These are phyloP conservation scores for Penicillium goetzii DNA, from an alignment of 495 filamentous ascomycete genomes.

Conservation along the genomic window DNA sequence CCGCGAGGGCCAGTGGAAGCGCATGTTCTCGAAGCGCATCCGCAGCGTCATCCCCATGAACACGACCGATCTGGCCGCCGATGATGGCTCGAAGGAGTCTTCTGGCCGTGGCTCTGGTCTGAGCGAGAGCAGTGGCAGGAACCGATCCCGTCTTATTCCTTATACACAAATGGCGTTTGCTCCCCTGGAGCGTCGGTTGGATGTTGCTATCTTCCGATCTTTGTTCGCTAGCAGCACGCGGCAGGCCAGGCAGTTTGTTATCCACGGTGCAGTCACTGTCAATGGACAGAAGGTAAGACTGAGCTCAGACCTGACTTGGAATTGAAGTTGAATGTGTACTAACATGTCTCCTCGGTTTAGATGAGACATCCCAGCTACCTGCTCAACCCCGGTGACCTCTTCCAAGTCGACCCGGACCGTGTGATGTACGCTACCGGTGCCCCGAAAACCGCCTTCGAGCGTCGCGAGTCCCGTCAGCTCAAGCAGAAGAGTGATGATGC, in stretches of 20 bases:
- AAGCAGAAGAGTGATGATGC: conserved; percentile 32
- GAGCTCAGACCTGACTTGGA: background rate
- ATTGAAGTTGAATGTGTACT: conserved; percentile 2
- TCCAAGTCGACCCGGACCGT: conserved; percentile 86
- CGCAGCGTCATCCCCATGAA: conserved; percentile 86
- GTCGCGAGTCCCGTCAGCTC: conserved; percentile 43
- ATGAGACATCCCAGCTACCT: conserved; percentile 92
- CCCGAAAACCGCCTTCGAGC: conserved; percentile 59
- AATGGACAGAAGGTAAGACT: conserved; percentile 86
- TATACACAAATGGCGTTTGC: conserved; percentile 94
- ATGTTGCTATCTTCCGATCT: conserved; percentile 88
- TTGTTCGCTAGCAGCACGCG: conserved; percentile 93
- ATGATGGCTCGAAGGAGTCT: conserved; percentile 81
- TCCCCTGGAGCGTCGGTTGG: conserved; percentile 85
- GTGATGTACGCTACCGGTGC: conserved; percentile 87
- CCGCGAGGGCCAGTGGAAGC: conserved; percentile 84
- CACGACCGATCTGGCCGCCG: conserved; percentile 68
- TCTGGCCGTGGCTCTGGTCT: conserved; percentile 80
- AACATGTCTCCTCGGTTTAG: conserved; percentile 46
- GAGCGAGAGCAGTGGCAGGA: conserved; percentile 28
- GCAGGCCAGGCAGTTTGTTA: conserved; percentile 91
- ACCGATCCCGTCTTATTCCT: conserved; percentile 55
- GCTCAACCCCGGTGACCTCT: conserved; percentile 96
- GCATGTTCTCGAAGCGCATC: conserved; percentile 81
- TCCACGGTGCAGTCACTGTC: conserved; percentile 90